Evolutionary conservation across 2,329 filamentous ascomycete species (phyloP), one percentile per base, ranked within the genome.

Genomic region (Fusarium palustre): DNA sequence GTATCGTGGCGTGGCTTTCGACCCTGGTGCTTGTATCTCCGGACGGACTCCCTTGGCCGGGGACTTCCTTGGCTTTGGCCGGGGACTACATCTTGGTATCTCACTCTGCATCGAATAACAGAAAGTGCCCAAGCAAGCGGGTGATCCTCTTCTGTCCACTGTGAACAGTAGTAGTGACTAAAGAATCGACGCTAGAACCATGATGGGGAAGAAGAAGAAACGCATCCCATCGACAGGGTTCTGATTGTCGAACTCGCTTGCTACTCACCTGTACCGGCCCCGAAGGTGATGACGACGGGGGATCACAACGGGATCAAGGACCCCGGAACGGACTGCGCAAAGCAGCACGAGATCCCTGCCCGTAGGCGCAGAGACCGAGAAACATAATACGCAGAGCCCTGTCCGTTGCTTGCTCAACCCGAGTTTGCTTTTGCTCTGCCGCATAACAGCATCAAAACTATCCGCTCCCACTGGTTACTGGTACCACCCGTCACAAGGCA

Each of bases 381-480:
- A 62, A 60, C 67, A 70, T 65, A 67, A 68, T 49, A 68, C 48
- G 54, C 55, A 36, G 59, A 46, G 70, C 71, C 71, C 71, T 74
- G 71, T 72, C 65, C 58, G 71, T 74, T 74, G 71, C 71, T 73
- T 71, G 64, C 63, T 59, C 71, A 74, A 74, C 71, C 53, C 47
- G 55, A 69, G 59, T 69, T 69, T 74, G 66, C 69, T 71, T 68
- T 69, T 74, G 68, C 66, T 71, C 54, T 71, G 63, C 58, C 57
- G 52, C 55, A 60, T 38, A 42, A 52, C 59, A 64, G 49, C 52
- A 64, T 52, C 45, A 31, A 50, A 55, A 50, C 64, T 63, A 45
- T 61, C 70, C 47, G 55, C 69, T 61, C 57, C 56, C 55, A 48
- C 49, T 52, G 48, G 66, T 70, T 22, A 12, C 55, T 50, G 50